Evolutionary conservation across 331 rosid genomes (phyloP).

Genomic region (Pyrus hybrid): DNA sequence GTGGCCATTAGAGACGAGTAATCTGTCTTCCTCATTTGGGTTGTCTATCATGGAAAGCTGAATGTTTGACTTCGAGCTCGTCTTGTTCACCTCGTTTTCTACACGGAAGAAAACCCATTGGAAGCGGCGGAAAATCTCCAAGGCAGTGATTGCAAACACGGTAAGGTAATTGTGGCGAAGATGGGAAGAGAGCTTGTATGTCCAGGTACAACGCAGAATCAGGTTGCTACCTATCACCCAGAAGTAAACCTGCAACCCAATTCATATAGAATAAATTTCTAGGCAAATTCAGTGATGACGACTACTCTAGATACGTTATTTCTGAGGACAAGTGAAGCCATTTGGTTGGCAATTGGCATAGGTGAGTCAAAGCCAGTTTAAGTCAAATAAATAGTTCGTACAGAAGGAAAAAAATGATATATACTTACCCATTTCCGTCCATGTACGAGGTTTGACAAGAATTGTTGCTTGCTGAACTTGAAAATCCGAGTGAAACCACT

Average conservation of each 20-base stretch:
- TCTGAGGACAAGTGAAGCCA: neutral
- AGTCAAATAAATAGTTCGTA: too few relatives aligned
- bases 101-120: conserved; percentile 97
- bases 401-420: too few relatives aligned
- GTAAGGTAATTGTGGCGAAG: conserved; percentile 95
- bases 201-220: conserved; percentile 92
- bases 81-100: conserved; percentile 86
- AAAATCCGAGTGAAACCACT: conserved; percentile 92
- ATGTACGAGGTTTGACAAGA: conserved; percentile 49
- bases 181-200: conserved; percentile 95
- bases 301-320: neutral
- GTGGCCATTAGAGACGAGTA: conserved; percentile 52
- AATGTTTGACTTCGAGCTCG: conserved; percentile 51
- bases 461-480: conserved; percentile 68
- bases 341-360: too few relatives aligned
- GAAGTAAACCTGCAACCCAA: conserved; percentile 61
- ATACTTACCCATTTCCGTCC: conserved; percentile 98
- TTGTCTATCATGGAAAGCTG: conserved; percentile 45
- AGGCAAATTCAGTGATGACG: neutral
- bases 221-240: conserved; percentile 95
- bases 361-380: too few relatives aligned
- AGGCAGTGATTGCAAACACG: conserved; percentile 64
- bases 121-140: conserved; percentile 94
- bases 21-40: conserved; percentile 60
- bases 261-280: conserved; percentile 12